Base-by-base conservation (phyloP, 2,329 filamentous ascomycete genomes). In the Calonectria henricotiae region DNA sequence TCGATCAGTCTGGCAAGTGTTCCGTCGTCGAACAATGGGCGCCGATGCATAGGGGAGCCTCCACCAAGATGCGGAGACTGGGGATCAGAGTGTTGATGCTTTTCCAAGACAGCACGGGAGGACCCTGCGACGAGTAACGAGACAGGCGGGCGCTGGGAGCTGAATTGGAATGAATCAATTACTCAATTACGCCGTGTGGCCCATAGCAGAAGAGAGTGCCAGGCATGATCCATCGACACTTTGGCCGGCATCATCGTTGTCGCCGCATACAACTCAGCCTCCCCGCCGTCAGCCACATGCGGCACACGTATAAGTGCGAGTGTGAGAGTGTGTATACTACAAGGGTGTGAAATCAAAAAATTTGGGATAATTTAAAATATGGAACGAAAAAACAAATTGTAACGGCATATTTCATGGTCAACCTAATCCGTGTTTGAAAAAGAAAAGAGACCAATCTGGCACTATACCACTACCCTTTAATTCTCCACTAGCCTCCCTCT, bases 401-500 rank as follows among this genome's bases (percentile, higher is more conserved):
- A 58, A 37, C n/a, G 20, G 35, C 20, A 58, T 37, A 39, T 41
- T 41, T 58, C 20, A 17, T 58, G 47, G 25, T 32, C 55, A 32
- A 61, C 64, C 64, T 67, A 54, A 61, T 61, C 61, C 54, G 47
- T 41, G 47, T 43, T 58, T 43, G 62, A 54, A 43, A 41, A 46
- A 58, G 51, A 58, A 58, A 58, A 58, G 51, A 58, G 39, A 39
- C 47, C 47, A 25, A 4, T 32, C 17, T 32, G 47, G 47, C 8
- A 51, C 32, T 58, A 11, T 23, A 25, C 32, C 35, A 20, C 23
- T 39, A 37, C 51, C 35, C 51, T 58, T 58, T 58, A 44, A 55
- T 51, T 61, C 58, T 63, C 58, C 43, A 41, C 62, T 63, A 60
- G 49, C 49, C 41, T 35, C n/a, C 51, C 51, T 64, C 15, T 60